A percentile compares a stretch with the other conserved stretches of the same genome.
Conservation (phyloP, 805 yeast genomes). For the Metschnikowia shivogae region DNA sequence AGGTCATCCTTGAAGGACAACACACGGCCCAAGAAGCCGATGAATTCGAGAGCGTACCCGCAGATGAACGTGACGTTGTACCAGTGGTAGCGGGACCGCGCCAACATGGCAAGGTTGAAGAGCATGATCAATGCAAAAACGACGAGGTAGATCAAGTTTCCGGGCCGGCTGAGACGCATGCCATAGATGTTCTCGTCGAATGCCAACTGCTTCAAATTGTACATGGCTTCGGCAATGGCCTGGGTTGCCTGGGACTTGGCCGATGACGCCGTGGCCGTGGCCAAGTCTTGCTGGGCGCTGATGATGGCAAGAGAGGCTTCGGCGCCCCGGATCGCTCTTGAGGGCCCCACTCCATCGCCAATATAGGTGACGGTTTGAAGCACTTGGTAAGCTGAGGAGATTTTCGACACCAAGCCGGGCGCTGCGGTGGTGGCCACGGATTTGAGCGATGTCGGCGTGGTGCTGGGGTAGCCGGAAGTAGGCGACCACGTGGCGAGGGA, state of each 20-base stretch:
- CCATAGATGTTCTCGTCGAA: slow-evolving; percentile 27
- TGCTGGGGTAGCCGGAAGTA: slow-evolving; percentile 14
- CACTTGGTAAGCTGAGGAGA: slow-evolving; percentile 10
- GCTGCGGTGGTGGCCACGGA: slow-evolving; percentile 24
- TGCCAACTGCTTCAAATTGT: slow-evolving; percentile 1
- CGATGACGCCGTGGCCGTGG: slow-evolving; percentile 32
- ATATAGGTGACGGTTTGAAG: slow-evolving; percentile 20
- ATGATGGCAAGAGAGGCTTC: slow-evolving; percentile 33
- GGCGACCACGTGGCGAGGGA: slow-evolving; percentile 12
- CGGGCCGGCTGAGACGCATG: slow-evolving; percentile 23
- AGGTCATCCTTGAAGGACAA: slow-evolving; percentile 25
- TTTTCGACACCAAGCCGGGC: slow-evolving; percentile 19
- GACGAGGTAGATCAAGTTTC: slow-evolving; percentile 30
- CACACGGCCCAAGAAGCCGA: slow-evolving; percentile 38
- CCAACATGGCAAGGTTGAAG: slow-evolving; percentile 25
- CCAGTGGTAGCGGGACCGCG: slow-evolving; percentile 36
- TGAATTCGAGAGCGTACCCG: slow-evolving; percentile 34
- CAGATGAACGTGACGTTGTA: slow-evolving; percentile 34
- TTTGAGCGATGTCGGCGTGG: slow-evolving; percentile 28
- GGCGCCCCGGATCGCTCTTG: slow-evolving; percentile 30
- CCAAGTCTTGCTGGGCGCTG: slow-evolving; percentile 31
- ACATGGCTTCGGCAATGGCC: slow-evolving; percentile 17
- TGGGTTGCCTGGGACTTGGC: slow-evolving; percentile 28
- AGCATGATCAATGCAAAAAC: slow-evolving; percentile 24
- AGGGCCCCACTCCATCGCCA: slow-evolving; percentile 18